Evolutionary conservation across 805 yeast species (phyloP), one percentile per base, ranked within the genome.

Genomic region (Saturnispora sanitii): DNA sequence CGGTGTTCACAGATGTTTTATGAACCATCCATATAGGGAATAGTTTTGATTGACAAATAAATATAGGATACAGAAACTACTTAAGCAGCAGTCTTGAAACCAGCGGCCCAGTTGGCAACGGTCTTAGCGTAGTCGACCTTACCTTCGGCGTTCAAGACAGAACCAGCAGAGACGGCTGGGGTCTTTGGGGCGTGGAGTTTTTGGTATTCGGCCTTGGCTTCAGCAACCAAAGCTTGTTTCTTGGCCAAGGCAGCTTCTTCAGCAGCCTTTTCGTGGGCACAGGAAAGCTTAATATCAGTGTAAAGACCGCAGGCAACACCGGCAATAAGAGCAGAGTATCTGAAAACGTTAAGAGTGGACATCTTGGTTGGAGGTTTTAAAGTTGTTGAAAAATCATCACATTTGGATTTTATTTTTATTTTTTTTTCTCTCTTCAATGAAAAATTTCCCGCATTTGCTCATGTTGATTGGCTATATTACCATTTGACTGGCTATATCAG

Each of bases 191-290:
- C 63, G 52, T 67, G 58, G 56, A 77, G 65, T 64, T 75, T 81
- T 52, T 85, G 87, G 66, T 73, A 90, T 67, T 84, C 88, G 40
- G 80, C 82, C 70, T 84, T 87, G 52, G 97, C 98, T 64, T 86
- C 82, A 45, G 70, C 77, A 55, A 90, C 83, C 59, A 88, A 75
- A 55, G 80, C 77, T 62, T 76, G 74, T 63, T 84, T 76, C 50
- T 74, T 67, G 48, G 74, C 70, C 64, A 68, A 83, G 44, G 74
- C 77, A 33, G 66, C 67, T 41, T 67, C 66, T 54, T 77, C 83
- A 41, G 70, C 74, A 56, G 73, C 67, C 59, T 72, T 70, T 35
- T 62, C 66, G 45, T 81, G 87, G 42, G 71, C 70, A 19, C 74
- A 55, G 54, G 79, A 77, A 54, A 86, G 71, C 40, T 71, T 63